Conservation (phyloP, 768 basidiomycete genomes). For the Rhodocollybia butyracea region DNA sequence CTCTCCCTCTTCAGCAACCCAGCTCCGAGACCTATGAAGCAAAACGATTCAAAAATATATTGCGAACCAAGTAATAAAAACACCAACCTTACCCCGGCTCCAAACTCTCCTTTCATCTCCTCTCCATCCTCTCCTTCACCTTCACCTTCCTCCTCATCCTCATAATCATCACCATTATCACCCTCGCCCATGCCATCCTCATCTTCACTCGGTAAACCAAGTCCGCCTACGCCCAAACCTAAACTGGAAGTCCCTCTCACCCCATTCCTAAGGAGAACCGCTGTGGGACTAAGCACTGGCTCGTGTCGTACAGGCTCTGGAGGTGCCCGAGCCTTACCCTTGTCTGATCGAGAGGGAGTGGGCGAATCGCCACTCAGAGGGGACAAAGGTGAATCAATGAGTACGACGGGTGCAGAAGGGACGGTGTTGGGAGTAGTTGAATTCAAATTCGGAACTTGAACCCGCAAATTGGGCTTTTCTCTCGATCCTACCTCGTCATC, state of each 20-base stretch:
- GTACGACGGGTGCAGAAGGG: neutral
- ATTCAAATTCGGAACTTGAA: neutral
- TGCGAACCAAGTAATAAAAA: neutral
- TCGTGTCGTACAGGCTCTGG: constrained; percentile 66
- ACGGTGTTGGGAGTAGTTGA: neutral
- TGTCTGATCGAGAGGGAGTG: constrained; percentile 55
- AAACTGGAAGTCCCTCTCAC: neutral
- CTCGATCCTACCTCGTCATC: constrained; percentile 16
- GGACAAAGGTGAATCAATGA: neutral
- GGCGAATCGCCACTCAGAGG: neutral
- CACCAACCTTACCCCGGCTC: constrained; percentile 1
- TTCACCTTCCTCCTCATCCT: constrained; percentile 50
- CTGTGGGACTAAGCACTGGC: constrained; percentile 70
- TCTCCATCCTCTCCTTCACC: constrained; percentile 10
- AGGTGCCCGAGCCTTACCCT: constrained; percentile 73
- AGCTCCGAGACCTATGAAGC: constrained; percentile 59
- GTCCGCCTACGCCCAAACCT: neutral
- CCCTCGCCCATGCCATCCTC: constrained; percentile 15
- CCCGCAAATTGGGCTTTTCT: constrained; percentile 21
- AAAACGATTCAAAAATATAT: constrained; percentile 4
- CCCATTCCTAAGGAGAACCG: constrained; percentile 30
- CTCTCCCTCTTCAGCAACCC: constrained; percentile 95
- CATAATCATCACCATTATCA: constrained; percentile 23
- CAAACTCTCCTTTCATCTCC: neutral
- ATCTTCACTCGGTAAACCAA: neutral